Percentiles rank a stretch among this genome's conserved stretches.
Evolutionary conservation across 2,329 filamentous ascomycete species (phyloP).

Genomic region (Neonectria coccinea): DNA sequence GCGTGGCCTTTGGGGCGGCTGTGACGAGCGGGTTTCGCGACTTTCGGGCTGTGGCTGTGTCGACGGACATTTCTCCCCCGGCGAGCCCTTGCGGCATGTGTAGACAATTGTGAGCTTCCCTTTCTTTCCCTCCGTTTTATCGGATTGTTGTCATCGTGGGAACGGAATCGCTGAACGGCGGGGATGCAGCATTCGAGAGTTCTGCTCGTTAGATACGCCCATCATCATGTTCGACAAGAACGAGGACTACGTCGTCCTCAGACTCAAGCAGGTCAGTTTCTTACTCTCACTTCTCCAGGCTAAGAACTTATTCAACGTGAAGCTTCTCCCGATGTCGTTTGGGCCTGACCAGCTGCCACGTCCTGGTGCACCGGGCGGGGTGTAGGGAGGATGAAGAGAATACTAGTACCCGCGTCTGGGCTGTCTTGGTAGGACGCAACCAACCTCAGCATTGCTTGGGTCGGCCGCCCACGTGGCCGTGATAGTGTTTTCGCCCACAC

Average conservation of each 20-base stretch:
- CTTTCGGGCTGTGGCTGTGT: conserved; percentile 86
- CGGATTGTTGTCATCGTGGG: neutral
- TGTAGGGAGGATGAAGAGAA: neutral
- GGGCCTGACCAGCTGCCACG: conserved; percentile 69
- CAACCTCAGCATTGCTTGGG: neutral
- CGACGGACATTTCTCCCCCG: conserved; percentile 79
- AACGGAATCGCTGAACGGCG: conserved; percentile 21
- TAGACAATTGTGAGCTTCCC: conserved; percentile 79
- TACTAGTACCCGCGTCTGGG: neutral
- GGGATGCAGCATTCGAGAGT: conserved; percentile 77
- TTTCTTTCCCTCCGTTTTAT: conserved; percentile 3
- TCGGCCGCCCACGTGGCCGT: conserved; percentile 1
- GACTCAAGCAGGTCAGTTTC: conserved; percentile 71
- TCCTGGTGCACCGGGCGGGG: conserved; percentile 39
- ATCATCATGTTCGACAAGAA: conserved; percentile 94
- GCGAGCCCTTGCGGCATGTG: conserved; percentile 95
- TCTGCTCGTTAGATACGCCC: conserved; percentile 75
- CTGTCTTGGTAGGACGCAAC: neutral
- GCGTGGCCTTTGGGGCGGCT: conserved; percentile 87
- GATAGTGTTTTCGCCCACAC: conserved; percentile 3
- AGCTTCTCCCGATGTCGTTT: conserved; percentile 77
- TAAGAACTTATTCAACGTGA: conserved; percentile 25
- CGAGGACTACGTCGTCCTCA: conserved; percentile 76
- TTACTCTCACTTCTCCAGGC: neutral
- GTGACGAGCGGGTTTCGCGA: conserved; percentile 68